phyloP scores from a whole-genome alignment of 352 stramenopile genomes.

The Phytopythium cucurbitacearum region DNA sequence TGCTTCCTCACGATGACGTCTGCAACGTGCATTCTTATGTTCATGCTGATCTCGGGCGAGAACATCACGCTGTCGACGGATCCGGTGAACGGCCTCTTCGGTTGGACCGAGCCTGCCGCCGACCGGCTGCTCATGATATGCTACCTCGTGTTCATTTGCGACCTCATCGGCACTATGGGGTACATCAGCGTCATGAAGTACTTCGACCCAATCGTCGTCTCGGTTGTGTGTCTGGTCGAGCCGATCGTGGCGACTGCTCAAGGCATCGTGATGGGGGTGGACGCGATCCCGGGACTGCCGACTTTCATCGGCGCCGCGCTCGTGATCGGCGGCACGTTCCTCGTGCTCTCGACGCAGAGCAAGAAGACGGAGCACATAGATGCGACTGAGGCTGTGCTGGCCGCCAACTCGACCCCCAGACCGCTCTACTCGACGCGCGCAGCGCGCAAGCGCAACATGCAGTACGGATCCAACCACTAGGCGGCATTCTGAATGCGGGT shows the following conservation, averaged over 20 bases:
- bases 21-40: slow-evolving; percentile 48
- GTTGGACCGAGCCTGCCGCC: slow-evolving; percentile 61
- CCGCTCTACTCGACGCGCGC: slow-evolving; percentile 59
- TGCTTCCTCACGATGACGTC: slow-evolving; percentile 52
- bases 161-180: slow-evolving; percentile 84
- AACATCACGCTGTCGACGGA: slow-evolving; percentile 59
- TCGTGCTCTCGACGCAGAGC: slow-evolving; percentile 74
- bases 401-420: slow-evolving; percentile 51
- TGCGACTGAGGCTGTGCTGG: slow-evolving; percentile 66
- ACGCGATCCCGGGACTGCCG: slow-evolving; percentile 57
- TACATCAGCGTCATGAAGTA: slow-evolving; percentile 93
- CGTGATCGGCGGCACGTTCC: slow-evolving; percentile 72
- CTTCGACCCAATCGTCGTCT: slow-evolving; percentile 89
- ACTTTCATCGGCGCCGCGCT: slow-evolving; percentile 73
- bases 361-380: slow-evolving; percentile 81
- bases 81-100: slow-evolving; percentile 70
- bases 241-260: slow-evolving; percentile 80
- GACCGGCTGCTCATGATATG: slow-evolving; percentile 65
- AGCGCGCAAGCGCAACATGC: slow-evolving; percentile 4
- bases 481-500: not conserved
- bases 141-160: slow-evolving; percentile 86
- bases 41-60: slow-evolving; percentile 52
- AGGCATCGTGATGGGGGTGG: slow-evolving; percentile 68
- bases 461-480: slow-evolving; percentile 5
- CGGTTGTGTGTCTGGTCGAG: slow-evolving; percentile 85